Percentiles rank a stretch among this genome's conserved stretches.
phyloP scores from a whole-genome alignment of 441 rosid species.

The Adansonia madagascariensis region DNA sequence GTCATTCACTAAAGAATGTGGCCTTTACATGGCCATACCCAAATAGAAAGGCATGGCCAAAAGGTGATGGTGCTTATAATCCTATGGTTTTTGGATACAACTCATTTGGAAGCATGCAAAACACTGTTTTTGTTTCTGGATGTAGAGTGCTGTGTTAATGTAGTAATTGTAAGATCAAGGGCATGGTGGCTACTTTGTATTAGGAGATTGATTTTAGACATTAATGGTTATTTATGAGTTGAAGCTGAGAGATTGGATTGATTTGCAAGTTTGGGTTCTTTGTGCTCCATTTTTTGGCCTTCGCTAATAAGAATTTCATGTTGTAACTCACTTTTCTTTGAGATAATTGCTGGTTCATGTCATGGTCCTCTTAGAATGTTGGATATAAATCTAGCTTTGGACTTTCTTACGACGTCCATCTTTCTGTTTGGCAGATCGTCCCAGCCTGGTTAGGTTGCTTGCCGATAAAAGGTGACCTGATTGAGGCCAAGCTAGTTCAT shows the following conservation, averaged over 20 bases:
- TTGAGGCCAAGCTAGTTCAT: constrained; percentile 64
- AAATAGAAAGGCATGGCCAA: constrained; percentile 4
- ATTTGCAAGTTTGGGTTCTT: neutral
- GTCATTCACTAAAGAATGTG: neutral
- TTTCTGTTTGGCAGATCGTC: constrained; percentile 44
- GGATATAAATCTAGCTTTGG: neutral
- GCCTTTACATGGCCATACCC: neutral
- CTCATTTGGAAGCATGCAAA: constrained; percentile 5
- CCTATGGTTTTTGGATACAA: neutral
- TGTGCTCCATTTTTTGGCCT: neutral
- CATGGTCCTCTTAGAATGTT: neutral
- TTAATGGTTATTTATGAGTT: constrained; percentile 4
- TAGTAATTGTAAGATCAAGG: neutral
- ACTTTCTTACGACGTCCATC: neutral
- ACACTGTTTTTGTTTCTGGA: constrained; percentile 13
- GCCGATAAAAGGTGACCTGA: constrained; percentile 60
- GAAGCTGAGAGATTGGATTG: constrained; percentile 8
- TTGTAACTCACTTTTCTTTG: neutral
- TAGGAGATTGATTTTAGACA: neutral
- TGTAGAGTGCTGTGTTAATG: neutral
- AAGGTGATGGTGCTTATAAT: neutral
- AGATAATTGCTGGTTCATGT: neutral
- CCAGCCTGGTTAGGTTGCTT: constrained; percentile 66
- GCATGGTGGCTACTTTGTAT: neutral
- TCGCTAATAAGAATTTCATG: no score